Base-by-base conservation (phyloP, 345 rosid genomes). In the Streptanthus diversifolius region DNA sequence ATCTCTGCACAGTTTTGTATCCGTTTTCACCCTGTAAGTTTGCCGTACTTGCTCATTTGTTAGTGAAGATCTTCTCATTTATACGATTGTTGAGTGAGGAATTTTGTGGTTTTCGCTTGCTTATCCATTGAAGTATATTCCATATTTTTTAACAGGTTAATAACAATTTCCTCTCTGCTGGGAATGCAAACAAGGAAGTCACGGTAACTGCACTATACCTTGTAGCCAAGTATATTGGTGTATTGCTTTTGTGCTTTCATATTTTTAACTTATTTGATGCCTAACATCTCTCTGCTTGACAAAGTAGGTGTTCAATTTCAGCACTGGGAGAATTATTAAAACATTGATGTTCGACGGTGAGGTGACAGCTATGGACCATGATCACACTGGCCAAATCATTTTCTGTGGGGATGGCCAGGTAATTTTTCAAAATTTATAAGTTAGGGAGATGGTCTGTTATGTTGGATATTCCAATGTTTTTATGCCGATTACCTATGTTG, bases 331-430 rank as follows among this genome's bases (percentile, higher is more conserved):
- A 80, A 61, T 81, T 52, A 88, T 95, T 36, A 77, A 80, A 63
- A 95, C 86, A 72, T 69, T 80, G 71, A 41, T 63, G 47, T 77
- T 89, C 25, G 89, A 87, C 22, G 81, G 80, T 58, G 90, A 83
- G 79, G 83, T 95, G 60, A 91, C 97, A 43, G 69, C 99, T n/a
- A 86, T 91, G 97, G 99, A 95, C 79, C 95, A 95, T 70, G 99
- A 95, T 77, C 99, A 95, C 80, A 85, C 99, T 43, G 97, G 99
- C 82, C 95, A 89, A 25, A 86, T 89, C 33, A 81, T 95, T 70
- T 95, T 95, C 84, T 91, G 99, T 61, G 96, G 99, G 33, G 99
- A 95, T 84, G 90, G 81, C 19, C 90, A 84, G 88, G 99, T 87
- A 55, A 70, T 9, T 41, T 36, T 70, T 45, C 27, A 39, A 36